A percentile compares a stretch with the other conserved stretches of the same genome.
These are phyloP conservation scores for Basidioascus undulatus DNA, from an alignment of 768 basidiomycete species.

Conservation along the genomic window DNA sequence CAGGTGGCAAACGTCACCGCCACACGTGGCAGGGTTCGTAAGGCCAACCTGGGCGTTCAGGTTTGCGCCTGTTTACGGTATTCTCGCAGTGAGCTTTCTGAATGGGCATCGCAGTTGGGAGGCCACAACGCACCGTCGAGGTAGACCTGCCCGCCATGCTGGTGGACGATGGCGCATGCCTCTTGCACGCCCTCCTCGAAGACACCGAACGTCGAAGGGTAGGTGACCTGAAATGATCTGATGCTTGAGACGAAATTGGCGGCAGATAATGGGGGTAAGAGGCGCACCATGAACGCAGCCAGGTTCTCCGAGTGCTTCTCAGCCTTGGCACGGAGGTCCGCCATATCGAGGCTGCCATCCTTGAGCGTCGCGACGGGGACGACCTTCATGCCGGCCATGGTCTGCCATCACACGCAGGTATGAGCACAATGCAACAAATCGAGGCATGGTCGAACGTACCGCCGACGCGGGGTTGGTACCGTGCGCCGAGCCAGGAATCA, in stretches of 20 bases:
- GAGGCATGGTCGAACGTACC: conserved; percentile 6
- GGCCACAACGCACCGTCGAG: conserved; percentile 38
- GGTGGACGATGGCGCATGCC: conserved; percentile 82
- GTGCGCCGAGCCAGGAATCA: conserved; percentile 88
- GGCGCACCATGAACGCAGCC: conserved; percentile 79
- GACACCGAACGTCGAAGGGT: conserved; percentile 92
- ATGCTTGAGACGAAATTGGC: neutral
- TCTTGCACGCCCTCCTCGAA: conserved; percentile 70
- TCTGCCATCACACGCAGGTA: conserved; percentile 23
- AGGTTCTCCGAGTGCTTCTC: conserved; percentile 73
- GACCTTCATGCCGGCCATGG: conserved; percentile 92
- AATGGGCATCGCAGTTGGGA: neutral
- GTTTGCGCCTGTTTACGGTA: conserved; percentile 39
- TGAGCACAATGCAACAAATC: neutral
- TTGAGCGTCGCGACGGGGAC: conserved; percentile 72
- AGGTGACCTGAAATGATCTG: conserved; percentile 45
- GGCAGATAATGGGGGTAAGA: conserved; percentile 8
- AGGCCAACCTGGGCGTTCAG: conserved; percentile 81
- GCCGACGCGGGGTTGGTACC: conserved; percentile 69
- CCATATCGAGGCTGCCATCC: conserved; percentile 74
- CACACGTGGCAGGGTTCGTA: conserved; percentile 80
- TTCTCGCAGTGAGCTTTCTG: neutral
- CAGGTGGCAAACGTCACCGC: conserved; percentile 92
- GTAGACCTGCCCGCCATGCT: conserved; percentile 85
- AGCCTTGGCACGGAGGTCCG: conserved; percentile 64